Base-by-base conservation (phyloP, 345 rosid species). In the Populus ilicifolia region DNA sequence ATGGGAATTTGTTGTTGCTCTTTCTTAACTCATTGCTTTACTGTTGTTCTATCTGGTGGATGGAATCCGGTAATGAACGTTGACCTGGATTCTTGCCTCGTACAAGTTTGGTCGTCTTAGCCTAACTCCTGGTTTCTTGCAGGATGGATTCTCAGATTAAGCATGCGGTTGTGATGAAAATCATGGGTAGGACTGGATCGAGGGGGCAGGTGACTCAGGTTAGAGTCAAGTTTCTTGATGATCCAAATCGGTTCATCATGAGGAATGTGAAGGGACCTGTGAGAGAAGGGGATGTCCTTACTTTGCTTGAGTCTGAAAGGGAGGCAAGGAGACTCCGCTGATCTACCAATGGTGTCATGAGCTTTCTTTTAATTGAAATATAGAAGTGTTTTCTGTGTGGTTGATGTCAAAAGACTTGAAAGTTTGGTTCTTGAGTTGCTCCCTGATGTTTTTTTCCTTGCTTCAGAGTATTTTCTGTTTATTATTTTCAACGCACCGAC, bases 161-260 rank as follows among this genome's bases (percentile, higher is more conserved):
- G 88, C 97, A 92, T 2, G 98, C 95, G 2, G 86, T 92, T 63
- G 98, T 92, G 71, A 92, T 92, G 62, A 91, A 93, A 80, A 93
- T 93, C 27, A 89, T 93, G 97, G 98, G 98, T 8, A 81, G 98
- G 62, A 93, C 98, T 1, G 98, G 97, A 13, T 91, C 97, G 0
- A 88, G 98, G 72, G 98, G 97, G 33, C 97, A 93, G 81, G 98
- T 92, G 78, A 93, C 98, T 71, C 95, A 92, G 76, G 97, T 93
- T 52, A 83, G 98, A 75, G 96, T 91, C 25, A 93, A 90, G 90
- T 92, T 93, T 72, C 69, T 87, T 52, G 92, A 89, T 38, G 90
- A 88, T 72, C 87, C 79, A 78, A 87, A 89, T 81, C 87, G 94
- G 0, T 89, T 81, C 80, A 90, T 94, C 82, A 94, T 90, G 95